Evolutionary conservation across 345 rosid genomes (phyloP), one percentile per base, ranked within the genome.

Genomic region (Turritis glabra): DNA sequence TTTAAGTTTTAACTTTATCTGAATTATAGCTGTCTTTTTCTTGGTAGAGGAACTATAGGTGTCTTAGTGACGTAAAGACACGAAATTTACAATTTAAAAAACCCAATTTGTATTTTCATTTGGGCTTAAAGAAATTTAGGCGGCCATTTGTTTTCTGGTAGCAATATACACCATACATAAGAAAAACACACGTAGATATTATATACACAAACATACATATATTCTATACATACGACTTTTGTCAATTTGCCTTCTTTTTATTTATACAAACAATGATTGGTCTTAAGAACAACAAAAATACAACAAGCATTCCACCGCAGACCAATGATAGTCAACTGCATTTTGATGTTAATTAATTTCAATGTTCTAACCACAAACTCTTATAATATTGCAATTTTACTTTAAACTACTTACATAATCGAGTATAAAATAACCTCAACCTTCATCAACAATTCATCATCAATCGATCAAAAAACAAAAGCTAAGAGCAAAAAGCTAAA

Each of bases 311-410:
- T 54, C 65, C 76, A 70, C 66, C 76, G 75, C 66, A 69, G 53
- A 54, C 60, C 38, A 9, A 27, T n/a, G 64, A 55, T 63, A 37
- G 67, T 77, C 80, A 70, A 71, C 76, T 70, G n/a, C 71, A 77
- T 70, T 63, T 69, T 69, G 14, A 19, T 51, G 33, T 18, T 76
- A 62, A 8, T 63, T 70, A 44, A 77, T 71, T 2, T 46, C 72
- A 77, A 70, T 77, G 72, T 77, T 77, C 80, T 64, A 70, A 19
- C 29, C 80, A 77, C 80, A 70, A 76, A 19, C 80, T 21, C 72
- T 70, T 70, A 35, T 14, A 43, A 64, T 63, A 62, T 52, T 38
- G 13, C 26, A 58, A 22, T 1, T 48, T 68, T 12, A 58, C 46
- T 21, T 30, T 50, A 50, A 51, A 67, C 35, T 32, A 18, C 46